Evolutionary conservation across 495 filamentous ascomycete genomes (phyloP), one percentile per base, ranked within the genome.

Genomic region (Xylaria curta): DNA sequence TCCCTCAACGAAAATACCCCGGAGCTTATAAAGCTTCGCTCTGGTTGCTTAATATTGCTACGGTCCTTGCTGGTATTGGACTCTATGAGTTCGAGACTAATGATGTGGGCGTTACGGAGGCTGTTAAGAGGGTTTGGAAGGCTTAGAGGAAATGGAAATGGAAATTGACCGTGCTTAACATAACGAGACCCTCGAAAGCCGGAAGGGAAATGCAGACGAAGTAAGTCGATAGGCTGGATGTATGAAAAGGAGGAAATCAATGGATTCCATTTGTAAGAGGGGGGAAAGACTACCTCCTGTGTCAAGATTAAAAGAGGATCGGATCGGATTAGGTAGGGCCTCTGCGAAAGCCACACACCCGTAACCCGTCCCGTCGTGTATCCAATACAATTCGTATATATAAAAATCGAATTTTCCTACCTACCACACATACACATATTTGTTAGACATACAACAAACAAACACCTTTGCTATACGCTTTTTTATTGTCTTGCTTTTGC

Each of bases 1-100:
- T 98, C 76, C 97, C 96, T 71, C 79, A 76, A 59, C 86, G 88
- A 77, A 85, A 89, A 70, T 85, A 92, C 68, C 94, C 94, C 42
- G 90, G 89, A 75, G 83, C 87, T 58, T 85, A 88, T 75, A 87
- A 87, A 69, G 33, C 84, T 47, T 85, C 91, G 79, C 87, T 86
- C 79, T 98, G 94, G 94, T 85, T 86, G 40, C 89, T 98, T 61
- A 93, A 93, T 76, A 87, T 85, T 66, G 90, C 89, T 74, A 97
- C 97, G 46, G 83, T 93, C 64, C 83, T 92, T 63, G 95, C 96
- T 49, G 93, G 91, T 33, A 85, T 97, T 74, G 95, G 95, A 61
- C 87, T 98, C 69, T 99, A 98, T 83, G 94, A 97, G 85, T 98
- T 98, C 80, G 95, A 99, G 90, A 99, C 96, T n/a, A 98, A 97